Evolutionary conservation across 129 eudicot species (phyloP).

Genomic region (Logfia minima): DNA sequence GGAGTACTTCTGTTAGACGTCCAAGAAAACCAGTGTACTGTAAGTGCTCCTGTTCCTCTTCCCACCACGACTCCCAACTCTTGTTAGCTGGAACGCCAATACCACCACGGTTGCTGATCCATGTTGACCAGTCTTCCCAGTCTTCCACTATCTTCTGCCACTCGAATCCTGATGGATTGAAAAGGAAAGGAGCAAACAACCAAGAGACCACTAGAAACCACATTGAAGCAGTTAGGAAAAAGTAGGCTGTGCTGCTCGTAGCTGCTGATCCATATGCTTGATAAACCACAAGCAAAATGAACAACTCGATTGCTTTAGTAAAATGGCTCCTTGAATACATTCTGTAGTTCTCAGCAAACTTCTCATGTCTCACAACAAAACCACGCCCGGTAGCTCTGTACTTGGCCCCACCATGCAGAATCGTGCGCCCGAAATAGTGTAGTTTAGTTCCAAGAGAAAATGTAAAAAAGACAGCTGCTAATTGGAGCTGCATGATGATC

Average conservation of each 20-base stretch:
- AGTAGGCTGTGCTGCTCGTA: slow-evolving; percentile 31
- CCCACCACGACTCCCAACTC: slow-evolving; percentile 99
- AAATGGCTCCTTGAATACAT: slow-evolving; percentile 99
- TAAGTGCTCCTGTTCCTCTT: slow-evolving; percentile 91
- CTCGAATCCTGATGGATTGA: slow-evolving; percentile 95
- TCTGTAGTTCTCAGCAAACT: slow-evolving; percentile 94
- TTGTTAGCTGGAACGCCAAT: slow-evolving; percentile 94
- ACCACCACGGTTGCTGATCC: slow-evolving; percentile 89
- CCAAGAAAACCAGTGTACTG: slow-evolving; percentile 71
- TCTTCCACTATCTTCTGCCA: slow-evolving; percentile 99
- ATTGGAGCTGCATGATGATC: slow-evolving; percentile 89
- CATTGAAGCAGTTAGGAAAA: slow-evolving; percentile 65
- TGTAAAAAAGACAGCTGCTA: slow-evolving; percentile 90
- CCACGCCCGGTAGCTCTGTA: slow-evolving; percentile 99
- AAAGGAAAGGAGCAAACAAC: slow-evolving; percentile 94
- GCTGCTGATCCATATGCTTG: slow-evolving; percentile 56
- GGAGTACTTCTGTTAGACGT: slow-evolving; percentile 63
- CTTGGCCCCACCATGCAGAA: slow-evolving; percentile 94
- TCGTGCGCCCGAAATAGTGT: slow-evolving; percentile 89
- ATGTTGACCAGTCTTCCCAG: slow-evolving; percentile 92
- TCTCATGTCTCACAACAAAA: slow-evolving; percentile 93
- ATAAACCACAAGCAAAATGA: slow-evolving; percentile 68
- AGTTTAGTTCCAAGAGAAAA: slow-evolving; percentile 94
- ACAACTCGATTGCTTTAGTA: slow-evolving; percentile 77
- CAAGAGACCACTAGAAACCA: slow-evolving; percentile 90